Evolutionary conservation across 495 filamentous ascomycete species (phyloP).

Genomic region (Aspergillus sclerotioniger): DNA sequence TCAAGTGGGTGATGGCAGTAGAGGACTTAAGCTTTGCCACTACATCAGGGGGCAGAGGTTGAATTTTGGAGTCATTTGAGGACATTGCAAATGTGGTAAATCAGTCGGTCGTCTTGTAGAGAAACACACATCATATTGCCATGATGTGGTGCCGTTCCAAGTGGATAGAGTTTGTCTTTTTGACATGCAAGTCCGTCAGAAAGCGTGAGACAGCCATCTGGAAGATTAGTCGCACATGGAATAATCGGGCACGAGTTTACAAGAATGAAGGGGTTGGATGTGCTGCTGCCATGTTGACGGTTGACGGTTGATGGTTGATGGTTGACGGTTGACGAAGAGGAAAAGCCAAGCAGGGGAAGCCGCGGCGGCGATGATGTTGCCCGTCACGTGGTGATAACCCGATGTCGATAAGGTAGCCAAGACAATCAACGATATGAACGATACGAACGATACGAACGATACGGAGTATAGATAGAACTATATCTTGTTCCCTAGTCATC

Average conservation of each 20-base stretch:
- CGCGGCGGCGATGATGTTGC: conserved; percentile 1
- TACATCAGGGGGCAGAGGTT: conserved; percentile 69
- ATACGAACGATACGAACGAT: too few species aligned
- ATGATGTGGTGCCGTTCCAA: not conserved
- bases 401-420: too few species aligned
- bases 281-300: not conserved
- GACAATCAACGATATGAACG: not conserved
- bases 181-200: not conserved
- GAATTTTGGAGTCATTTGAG: conserved; percentile 48
- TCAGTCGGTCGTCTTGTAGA: not conserved
- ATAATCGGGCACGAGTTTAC: not conserved
- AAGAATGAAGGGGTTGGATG: not conserved
- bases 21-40: conserved; percentile 88
- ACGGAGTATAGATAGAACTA: too few species aligned
- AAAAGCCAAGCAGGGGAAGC: not conserved
- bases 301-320: not conserved
- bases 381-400: conserved; percentile 4
- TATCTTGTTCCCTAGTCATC: too few species aligned
- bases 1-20: conserved; percentile 69
- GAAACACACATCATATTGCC: conserved; percentile 5
- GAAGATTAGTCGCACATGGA: not conserved
- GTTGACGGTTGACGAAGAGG: too few species aligned
- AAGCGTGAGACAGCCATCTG: not conserved
- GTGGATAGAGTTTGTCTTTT: conserved; percentile 6
- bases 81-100: conserved; percentile 18